These are phyloP conservation scores for Aspergillus ochraceus DNA, from an alignment of 2,329 filamentous ascomycete genomes.

Conservation along the genomic window DNA sequence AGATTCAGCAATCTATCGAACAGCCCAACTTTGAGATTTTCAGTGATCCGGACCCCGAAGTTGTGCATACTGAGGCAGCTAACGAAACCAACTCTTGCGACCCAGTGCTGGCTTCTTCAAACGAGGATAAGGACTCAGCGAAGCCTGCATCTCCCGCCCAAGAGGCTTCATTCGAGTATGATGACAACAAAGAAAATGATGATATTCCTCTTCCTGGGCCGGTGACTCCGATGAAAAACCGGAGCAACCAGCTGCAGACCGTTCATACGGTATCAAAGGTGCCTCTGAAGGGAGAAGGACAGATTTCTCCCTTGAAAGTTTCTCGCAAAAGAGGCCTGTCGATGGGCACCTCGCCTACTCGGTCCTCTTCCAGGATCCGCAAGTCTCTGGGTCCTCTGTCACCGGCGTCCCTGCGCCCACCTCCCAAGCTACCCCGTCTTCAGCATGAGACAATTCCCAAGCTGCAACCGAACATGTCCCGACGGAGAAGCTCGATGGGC, in stretches of 20 bases:
- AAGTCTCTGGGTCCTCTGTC: constrained; percentile 25
- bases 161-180: constrained; percentile 40
- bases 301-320: constrained; percentile 48
- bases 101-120: background rate
- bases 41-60: constrained; percentile 7
- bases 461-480: constrained; percentile 13
- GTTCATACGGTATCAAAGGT: constrained; percentile 76
- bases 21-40: constrained; percentile 18
- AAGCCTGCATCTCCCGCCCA: constrained; percentile 1
- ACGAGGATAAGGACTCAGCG: background rate
- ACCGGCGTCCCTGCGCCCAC: constrained; percentile 24
- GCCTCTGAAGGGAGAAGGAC: constrained; percentile 66
- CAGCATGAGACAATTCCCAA: constrained; percentile 22
- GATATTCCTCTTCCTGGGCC: constrained; percentile 35
- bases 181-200: constrained; percentile 33
- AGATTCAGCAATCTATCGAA: constrained; percentile 1
- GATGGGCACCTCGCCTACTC: constrained; percentile 45
- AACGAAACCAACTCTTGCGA: background rate
- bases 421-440: constrained; percentile 26
- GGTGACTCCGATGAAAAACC: constrained; percentile 56
- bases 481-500: constrained; percentile 15
- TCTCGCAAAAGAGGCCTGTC: constrained; percentile 52
- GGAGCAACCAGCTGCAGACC: constrained; percentile 50
- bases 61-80: constrained; percentile 12
- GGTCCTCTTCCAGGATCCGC: constrained; percentile 31